Base-by-base conservation (phyloP, 441 rosid species). In the Gossypium gossypioides region DNA sequence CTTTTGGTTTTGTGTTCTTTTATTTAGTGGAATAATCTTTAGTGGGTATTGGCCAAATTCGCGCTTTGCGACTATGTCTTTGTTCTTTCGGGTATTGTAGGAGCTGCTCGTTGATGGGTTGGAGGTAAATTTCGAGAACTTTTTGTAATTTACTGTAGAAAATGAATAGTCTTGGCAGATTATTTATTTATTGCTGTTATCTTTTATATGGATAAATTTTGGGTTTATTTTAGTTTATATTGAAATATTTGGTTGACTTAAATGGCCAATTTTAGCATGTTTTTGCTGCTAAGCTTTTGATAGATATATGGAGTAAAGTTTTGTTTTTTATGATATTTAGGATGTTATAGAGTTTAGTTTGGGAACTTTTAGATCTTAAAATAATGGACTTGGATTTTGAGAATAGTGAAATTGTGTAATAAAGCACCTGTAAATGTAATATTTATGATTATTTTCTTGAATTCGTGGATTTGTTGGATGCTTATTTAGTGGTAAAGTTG, bases 71-170 rank as follows among this genome's bases (percentile, higher is more conserved):
- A 12, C 60, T 46, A 29, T 69, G 56, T 58, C n/a, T 66, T 44
- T 48, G 22, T 69, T 73, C 60, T 61, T 64, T 44, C 37, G 8
- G 40, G 32, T 71, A 13, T 52, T 32, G 34, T 72, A 37, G 60
- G 18, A 24, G 70, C 73, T 67, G 19, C 71, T 60, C 61, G 40
- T 58, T 46, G 24, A 64, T 80, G 80, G 78, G 79, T 76, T 44
- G 65, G 77, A 72, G 88, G 85, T 83, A 76, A 74, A 65, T 69
- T 80, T 59, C 27, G 57, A 0, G 37, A 40, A 4, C 10, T 57
- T 72, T 34, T 67, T 69, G 8, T 19, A 18, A 24, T 16, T 69
- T 29, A 59, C 69, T 76, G 66, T 18, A 19, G n/a, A 42, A 21
- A 65, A 44, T 62, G 48, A 24, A 8, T 15, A 55, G 16, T 74